Evolutionary conservation across 805 yeast genomes (phyloP), one percentile per base, ranked within the genome.

Genomic region (Diddensiella transvaalensis): DNA sequence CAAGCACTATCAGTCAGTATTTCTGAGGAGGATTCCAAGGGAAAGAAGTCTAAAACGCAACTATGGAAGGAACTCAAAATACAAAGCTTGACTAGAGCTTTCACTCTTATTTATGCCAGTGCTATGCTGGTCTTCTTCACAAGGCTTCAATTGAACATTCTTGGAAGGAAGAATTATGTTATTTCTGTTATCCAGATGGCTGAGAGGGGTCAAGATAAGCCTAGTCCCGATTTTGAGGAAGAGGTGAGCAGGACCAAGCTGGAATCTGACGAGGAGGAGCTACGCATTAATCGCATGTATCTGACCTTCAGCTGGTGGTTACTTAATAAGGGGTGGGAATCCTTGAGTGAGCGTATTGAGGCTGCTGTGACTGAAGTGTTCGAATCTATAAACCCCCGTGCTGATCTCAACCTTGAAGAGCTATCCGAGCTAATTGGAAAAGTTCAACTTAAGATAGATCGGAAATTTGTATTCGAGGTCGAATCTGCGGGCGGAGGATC

Each of bases 271-370:
- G 62, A 57, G 23, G 57, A 60, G 45, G 61, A 58, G 30, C 38
- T 54, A 32, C 71, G 67, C 32, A 77, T 77, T 55, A 80, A 83
- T 60, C 91, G 93, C 59, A 84, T 88, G 44, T 91, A 85, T 62
- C 72, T 91, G 41, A 84, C 95, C 0, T 77, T 88, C 53, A 83
- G 90, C 52, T 91, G 97, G 96, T 91, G 96, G 96, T 66, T 91
- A 40, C 71, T 91, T 44, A 89, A 91, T 64, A 79, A 82, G 54
- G 98, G 98, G 0, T 88, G 93, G 89, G 58, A 73, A 19, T 69
- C 73, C 29, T 68, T 87, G 30, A 73, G 78, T 19, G 67, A 72
- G 23, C 66, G 74, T 18, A 78, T 87, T 23, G 79, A 80, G 58
- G 61, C 65, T 1, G 69, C 77, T 3, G 90, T 91, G 2, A 72